phyloP scores from a whole-genome alignment of 2,329 filamentous ascomycete species.

The Trichoderma guizhouense region DNA sequence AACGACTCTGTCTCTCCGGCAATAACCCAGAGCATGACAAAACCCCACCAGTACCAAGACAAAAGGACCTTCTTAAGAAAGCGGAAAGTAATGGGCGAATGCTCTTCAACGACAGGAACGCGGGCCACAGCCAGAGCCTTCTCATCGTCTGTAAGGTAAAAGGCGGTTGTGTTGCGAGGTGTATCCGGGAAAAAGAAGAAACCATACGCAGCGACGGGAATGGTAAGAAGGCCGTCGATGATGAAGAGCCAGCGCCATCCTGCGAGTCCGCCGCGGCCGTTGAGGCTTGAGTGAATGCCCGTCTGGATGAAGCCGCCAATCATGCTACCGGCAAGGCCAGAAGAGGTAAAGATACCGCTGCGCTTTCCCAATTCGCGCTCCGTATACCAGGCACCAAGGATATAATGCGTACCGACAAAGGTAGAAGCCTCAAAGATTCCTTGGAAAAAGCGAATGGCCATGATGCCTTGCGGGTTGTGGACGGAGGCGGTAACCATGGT shows the following conservation, averaged over 20 bases:
- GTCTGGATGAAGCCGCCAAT: slow-evolving; percentile 56
- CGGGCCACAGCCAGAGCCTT: slow-evolving; percentile 42
- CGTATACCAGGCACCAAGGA: slow-evolving; percentile 56
- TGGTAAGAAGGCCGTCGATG: slow-evolving; percentile 56
- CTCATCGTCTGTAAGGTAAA: slow-evolving; percentile 45
- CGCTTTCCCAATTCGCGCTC: slow-evolving; percentile 59
- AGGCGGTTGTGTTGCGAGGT: slow-evolving; percentile 45
- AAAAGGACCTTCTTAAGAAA: slow-evolving; percentile 56
- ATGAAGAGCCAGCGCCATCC: slow-evolving; percentile 72
- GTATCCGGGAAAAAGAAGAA: slow-evolving; percentile 39
- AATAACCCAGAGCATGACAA: slow-evolving; percentile 65
- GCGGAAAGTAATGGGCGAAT: slow-evolving; percentile 43
- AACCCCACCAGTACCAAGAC: slow-evolving; percentile 65
- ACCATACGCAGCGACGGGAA: slow-evolving; percentile 35
- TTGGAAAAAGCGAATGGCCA: slow-evolving; percentile 40
- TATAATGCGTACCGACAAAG: slow-evolving; percentile 41
- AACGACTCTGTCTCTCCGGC: slow-evolving; percentile 71
- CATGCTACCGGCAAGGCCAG: slow-evolving; percentile 54
- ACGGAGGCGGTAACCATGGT: slow-evolving; percentile 54
- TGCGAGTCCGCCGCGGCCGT: slow-evolving; percentile 50
- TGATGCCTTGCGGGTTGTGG: slow-evolving; percentile 35
- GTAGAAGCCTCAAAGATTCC: slow-evolving; percentile 39
- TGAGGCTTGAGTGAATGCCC: slow-evolving; percentile 51
- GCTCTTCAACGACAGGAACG: slow-evolving; percentile 37
- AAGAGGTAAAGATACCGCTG: slow-evolving; percentile 60